phyloP scores from a whole-genome alignment of 2,329 filamentous ascomycete genomes.

The Penicillium paneum region DNA sequence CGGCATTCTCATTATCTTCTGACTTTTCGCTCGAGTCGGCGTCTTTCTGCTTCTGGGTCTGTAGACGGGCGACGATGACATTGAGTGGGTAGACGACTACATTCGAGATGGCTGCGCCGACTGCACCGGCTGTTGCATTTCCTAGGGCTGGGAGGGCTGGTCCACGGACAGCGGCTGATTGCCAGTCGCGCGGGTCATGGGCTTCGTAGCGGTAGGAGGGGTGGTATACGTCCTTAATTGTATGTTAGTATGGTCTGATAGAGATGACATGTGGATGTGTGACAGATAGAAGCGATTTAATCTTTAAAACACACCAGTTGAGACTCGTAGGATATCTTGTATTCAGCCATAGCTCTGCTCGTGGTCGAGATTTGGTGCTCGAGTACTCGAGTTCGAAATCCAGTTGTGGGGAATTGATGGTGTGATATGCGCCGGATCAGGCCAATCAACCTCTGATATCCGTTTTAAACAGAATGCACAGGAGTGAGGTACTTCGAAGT shows the following conservation, averaged over 20 bases:
- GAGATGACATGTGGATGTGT: neutral
- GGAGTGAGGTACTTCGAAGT: neutral
- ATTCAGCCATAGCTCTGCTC: constrained; percentile 54
- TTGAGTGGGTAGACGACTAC: constrained; percentile 76
- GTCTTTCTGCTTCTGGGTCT: constrained; percentile 63
- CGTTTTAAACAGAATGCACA: neutral
- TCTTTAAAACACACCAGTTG: constrained; percentile 21
- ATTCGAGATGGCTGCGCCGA: constrained; percentile 75
- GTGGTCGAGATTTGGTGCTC: neutral
- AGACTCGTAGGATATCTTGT: constrained; percentile 63
- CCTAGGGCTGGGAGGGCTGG: constrained; percentile 67
- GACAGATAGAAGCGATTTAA: neutral
- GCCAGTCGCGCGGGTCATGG: constrained; percentile 30
- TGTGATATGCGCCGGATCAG: neutral
- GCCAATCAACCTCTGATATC: neutral
- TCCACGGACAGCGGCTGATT: constrained; percentile 32
- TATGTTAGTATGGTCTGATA: neutral
- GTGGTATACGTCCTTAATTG: constrained; percentile 42
- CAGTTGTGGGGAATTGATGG: neutral
- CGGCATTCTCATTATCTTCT: constrained; percentile 51
- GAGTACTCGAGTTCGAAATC: neutral
- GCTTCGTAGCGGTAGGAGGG: constrained; percentile 44
- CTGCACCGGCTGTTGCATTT: constrained; percentile 75
- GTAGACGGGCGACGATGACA: constrained; percentile 75
- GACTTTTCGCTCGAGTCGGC: constrained; percentile 18